Percentiles rank a stretch among this genome's conserved stretches.
Conservation (phyloP, 441 rosid genomes). For the Raphanus hybrid region DNA sequence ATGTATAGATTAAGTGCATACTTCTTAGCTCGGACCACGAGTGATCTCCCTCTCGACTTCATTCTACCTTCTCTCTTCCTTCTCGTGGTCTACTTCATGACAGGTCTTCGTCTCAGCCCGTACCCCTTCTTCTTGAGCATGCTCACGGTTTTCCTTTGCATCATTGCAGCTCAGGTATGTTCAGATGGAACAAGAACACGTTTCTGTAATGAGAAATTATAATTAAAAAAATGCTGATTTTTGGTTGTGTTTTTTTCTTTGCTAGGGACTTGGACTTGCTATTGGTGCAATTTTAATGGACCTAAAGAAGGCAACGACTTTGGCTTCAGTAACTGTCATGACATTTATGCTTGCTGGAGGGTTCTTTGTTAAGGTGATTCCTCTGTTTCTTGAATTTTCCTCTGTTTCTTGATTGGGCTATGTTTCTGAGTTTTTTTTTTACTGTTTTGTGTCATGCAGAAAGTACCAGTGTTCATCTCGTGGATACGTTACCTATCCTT, state of each 20-base stretch:
- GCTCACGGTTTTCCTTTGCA: constrained; percentile 85
- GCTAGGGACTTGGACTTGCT: constrained; percentile 93
- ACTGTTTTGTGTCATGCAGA: constrained; percentile 51
- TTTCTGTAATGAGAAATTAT: neutral
- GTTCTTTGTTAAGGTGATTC: constrained; percentile 75
- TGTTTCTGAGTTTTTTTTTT: neutral
- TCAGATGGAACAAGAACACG: neutral
- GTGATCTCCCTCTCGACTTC: constrained; percentile 95
- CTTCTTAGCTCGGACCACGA: constrained; percentile 90
- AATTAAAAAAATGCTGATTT: neutral
- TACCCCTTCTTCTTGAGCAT: constrained; percentile 78
- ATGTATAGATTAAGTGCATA: constrained; percentile 96
- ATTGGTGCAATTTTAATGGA: constrained; percentile 95
- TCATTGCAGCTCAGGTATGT: constrained; percentile 88
- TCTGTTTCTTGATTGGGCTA: neutral
- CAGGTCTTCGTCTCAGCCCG: constrained; percentile 72
- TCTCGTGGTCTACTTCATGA: constrained; percentile 92
- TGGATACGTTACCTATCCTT: constrained; percentile 95
- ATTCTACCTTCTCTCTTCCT: constrained; percentile 86
- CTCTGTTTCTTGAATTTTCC: constrained; percentile 2
- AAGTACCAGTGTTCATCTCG: constrained; percentile 81
- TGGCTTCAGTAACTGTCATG: constrained; percentile 97
- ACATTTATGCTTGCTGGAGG: constrained; percentile 99
- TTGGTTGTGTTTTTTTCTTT: constrained; percentile 30
- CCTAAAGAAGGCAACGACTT: constrained; percentile 87